Evolutionary conservation across 306 rosid genomes (phyloP).

Genomic region (Fragaria vesca): DNA sequence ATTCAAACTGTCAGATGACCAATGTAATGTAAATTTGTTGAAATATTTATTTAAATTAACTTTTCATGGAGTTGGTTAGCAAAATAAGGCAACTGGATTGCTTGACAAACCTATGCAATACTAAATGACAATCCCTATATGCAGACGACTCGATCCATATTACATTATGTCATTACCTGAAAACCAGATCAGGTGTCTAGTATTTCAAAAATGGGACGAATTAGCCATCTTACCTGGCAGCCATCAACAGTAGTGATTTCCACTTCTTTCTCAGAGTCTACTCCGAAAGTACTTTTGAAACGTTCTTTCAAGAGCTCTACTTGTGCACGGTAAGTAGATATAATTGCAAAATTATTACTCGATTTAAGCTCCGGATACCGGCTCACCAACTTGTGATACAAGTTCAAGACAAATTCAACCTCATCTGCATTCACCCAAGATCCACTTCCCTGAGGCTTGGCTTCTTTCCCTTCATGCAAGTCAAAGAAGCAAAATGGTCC

Average conservation of each 20-base stretch:
- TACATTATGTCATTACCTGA: not conserved
- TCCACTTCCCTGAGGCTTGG: constrained; percentile 40
- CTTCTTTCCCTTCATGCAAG: constrained; percentile 71
- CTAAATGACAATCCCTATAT: not conserved
- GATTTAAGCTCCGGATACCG: constrained; percentile 68
- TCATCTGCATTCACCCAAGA: constrained; percentile 65
- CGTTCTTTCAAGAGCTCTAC: constrained; percentile 75
- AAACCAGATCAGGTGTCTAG: not conserved
- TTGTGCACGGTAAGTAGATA: constrained; percentile 85
- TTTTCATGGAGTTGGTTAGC: not conserved
- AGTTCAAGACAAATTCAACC: constrained; percentile 77
- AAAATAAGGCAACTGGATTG: not conserved
- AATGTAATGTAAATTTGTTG: not conserved
- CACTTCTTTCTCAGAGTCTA: constrained; percentile 69
- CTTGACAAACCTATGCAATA: not conserved
- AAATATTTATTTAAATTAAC: not conserved
- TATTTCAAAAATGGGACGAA: constrained; percentile 3
- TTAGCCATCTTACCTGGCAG: constrained; percentile 69
- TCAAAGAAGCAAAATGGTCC: constrained; percentile 91
- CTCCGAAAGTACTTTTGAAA: constrained; percentile 65
- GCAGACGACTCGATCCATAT: not conserved
- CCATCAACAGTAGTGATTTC: constrained; percentile 92
- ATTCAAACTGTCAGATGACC: not conserved
- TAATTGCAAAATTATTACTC: constrained; percentile 72
- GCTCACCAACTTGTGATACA: constrained; percentile 70